Evolutionary conservation across 1,284 basidiomycete species (phyloP), one percentile per base, ranked within the genome.

Genomic region (Ceratobasidium sp.): DNA sequence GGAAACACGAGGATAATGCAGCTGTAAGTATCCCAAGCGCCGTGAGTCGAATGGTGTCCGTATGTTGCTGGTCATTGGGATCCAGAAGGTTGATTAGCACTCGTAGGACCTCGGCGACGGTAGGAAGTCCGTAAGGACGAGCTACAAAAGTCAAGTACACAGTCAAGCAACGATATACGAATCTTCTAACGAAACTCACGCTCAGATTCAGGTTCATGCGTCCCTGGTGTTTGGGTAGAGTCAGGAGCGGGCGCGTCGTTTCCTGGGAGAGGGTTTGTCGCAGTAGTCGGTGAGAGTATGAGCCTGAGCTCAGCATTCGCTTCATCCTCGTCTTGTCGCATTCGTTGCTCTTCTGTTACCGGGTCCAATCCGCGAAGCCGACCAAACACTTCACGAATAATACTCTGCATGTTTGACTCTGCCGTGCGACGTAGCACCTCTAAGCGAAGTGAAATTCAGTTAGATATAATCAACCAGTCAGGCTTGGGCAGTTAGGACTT

Each of bases 41-140:
- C 59, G 95, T 93, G 14, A 98, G 86, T 6, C 98, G 91, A 79
- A 98, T 99, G 2, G 97, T 95, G 82, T 99, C 97, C 4, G 98
- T 99, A 82, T 99, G 97, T 72, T 97, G 91, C 77, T 95, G 91
- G 80, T 98, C 96, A 79, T 90, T 93, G 19, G 98, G 98, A 82
- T 99, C 96, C 31, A 99, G 87, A 27, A 99, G 93, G 77, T 97
- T 97, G 79, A 98, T 91, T 62, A 99, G 88, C 33, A 99, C 98
- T 1, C 97, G 92, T 48, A 99, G 86, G 2, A 99, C 90, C 81
- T 99, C 98, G 29, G 96, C 86, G 65, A 98, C 92, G 1, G 98
- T 97, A 0, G 97, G 94, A 31, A 99, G 87, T 8, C 97, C 96
- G 83, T 96, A 98, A 86, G 84, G 82, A 0, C 81, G 80, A 31